A percentile compares a stretch with the other conserved stretches of the same genome.
phyloP scores from a whole-genome alignment of 2,329 filamentous ascomycete species.

The Aspergillus thermomutatus region DNA sequence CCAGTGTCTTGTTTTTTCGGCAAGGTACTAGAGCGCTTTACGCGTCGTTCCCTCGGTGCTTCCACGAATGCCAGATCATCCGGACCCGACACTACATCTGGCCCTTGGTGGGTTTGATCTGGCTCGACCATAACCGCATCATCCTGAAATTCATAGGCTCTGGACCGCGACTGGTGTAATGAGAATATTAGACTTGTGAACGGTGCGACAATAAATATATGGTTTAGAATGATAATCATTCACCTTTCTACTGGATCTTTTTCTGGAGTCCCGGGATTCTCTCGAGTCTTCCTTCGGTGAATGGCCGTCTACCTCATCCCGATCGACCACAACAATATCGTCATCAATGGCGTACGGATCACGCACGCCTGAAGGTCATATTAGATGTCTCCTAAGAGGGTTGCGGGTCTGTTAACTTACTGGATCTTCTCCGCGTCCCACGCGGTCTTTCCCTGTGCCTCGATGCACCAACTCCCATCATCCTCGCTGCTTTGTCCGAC shows the following conservation, averaged over 20 bases:
- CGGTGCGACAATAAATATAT: too few species aligned
- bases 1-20: constrained; percentile 57
- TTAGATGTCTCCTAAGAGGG: constrained; percentile 2
- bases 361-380: constrained; percentile 29
- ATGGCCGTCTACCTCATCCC: constrained; percentile 38
- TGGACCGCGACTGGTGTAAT: constrained; percentile 30
- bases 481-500: constrained; percentile 72
- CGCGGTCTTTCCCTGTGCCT: constrained; percentile 46
- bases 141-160: constrained; percentile 35
- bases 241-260: constrained; percentile 39
- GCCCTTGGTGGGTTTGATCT: constrained; percentile 43
- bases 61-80: constrained; percentile 54
- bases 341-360: constrained; percentile 64
- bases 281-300: constrained; percentile 32
- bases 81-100: constrained; percentile 44
- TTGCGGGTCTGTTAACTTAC: constrained; percentile 20
- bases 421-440: constrained; percentile 50
- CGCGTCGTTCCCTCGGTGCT: constrained; percentile 47
- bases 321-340: constrained; percentile 59
- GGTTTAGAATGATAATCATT: constrained; percentile 1
- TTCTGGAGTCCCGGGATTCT: constrained; percentile 30
- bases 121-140: constrained; percentile 56
- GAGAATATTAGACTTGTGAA: not conserved
- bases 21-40: constrained; percentile 61
- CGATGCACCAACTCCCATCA: constrained; percentile 60